Evolutionary conservation across 2,329 filamentous ascomycete genomes (phyloP).

Genomic region (Cladobotryum mycophilum): DNA sequence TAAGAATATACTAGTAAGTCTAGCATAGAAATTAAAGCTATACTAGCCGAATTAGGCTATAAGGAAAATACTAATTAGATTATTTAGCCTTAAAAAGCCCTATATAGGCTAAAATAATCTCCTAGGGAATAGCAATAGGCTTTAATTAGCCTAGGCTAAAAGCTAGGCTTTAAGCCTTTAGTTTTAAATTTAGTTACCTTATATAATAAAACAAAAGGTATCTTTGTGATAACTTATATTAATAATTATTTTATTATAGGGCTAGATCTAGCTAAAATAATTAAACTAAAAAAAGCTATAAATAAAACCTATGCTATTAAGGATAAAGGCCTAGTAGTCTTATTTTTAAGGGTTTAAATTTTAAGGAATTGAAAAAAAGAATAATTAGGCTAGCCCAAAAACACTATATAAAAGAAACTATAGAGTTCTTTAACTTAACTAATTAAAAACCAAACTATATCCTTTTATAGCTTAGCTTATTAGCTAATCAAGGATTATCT

Average conservation of each 20-base stretch:
- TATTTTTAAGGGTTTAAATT: not conserved
- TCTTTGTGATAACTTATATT: not conserved
- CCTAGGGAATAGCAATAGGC: not conserved
- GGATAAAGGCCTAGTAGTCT: not conserved
- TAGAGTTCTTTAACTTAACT: not conserved
- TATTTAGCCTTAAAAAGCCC: no score
- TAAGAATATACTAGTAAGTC: no score
- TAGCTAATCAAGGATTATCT: not conserved
- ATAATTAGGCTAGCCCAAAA: not conserved
- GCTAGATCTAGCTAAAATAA: not conserved
- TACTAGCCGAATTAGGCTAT: no score
- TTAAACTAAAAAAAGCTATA: not conserved
- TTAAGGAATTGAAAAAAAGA: not conserved
- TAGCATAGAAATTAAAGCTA: no score
- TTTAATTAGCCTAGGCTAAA: not conserved
- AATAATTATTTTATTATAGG: not conserved
- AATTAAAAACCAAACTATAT: conserved; percentile 3
- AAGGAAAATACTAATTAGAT: no score
- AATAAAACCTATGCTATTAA: no score
- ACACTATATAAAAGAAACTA: not conserved
- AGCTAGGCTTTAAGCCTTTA: not conserved
- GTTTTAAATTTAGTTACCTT: not conserved
- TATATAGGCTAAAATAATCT: not conserved
- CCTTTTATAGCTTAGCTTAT: not conserved
- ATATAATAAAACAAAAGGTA: not conserved